These are phyloP conservation scores for Polyporus arcularius DNA, from an alignment of 768 basidiomycete species.

Conservation along the genomic window DNA sequence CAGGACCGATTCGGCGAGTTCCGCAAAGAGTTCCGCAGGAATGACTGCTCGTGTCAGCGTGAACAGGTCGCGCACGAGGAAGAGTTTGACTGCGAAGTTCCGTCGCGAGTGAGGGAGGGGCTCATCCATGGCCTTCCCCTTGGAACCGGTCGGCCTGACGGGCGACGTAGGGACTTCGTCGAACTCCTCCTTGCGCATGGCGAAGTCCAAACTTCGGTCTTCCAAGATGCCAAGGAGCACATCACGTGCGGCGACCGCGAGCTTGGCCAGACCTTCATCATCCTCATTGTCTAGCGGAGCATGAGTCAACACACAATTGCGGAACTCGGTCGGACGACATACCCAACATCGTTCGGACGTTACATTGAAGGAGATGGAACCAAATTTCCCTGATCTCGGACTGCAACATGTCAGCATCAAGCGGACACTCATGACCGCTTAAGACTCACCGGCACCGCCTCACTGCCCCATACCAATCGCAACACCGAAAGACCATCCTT, in stretches of 20 bases:
- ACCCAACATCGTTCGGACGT: constrained; percentile 51
- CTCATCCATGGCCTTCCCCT: background rate
- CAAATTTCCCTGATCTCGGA: constrained; percentile 54
- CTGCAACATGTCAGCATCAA: constrained; percentile 27
- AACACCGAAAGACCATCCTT: constrained; percentile 44
- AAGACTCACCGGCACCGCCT: constrained; percentile 48
- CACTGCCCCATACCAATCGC: constrained; percentile 43
- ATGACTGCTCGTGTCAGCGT: constrained; percentile 43
- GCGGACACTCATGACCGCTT: background rate
- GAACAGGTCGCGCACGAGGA: constrained; percentile 63
- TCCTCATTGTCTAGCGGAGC: constrained; percentile 43
- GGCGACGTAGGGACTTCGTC: constrained; percentile 19
- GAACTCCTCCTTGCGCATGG: constrained; percentile 10
- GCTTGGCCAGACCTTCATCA: constrained; percentile 27
- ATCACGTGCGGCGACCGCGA: constrained; percentile 33
- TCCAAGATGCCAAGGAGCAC: constrained; percentile 43
- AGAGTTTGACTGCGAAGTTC: constrained; percentile 58
- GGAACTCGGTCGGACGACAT: constrained; percentile 9
- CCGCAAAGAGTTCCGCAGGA: constrained; percentile 41
- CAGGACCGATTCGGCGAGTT: constrained; percentile 49
- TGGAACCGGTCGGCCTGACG: constrained; percentile 5
- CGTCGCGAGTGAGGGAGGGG: constrained; percentile 17
- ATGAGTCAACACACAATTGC: background rate
- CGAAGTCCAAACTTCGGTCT: constrained; percentile 23
- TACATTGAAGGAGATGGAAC: constrained; percentile 55